phyloP scores from a whole-genome alignment of 2,329 filamentous ascomycete genomes.

The Aaosphaeria pasadenensis region DNA sequence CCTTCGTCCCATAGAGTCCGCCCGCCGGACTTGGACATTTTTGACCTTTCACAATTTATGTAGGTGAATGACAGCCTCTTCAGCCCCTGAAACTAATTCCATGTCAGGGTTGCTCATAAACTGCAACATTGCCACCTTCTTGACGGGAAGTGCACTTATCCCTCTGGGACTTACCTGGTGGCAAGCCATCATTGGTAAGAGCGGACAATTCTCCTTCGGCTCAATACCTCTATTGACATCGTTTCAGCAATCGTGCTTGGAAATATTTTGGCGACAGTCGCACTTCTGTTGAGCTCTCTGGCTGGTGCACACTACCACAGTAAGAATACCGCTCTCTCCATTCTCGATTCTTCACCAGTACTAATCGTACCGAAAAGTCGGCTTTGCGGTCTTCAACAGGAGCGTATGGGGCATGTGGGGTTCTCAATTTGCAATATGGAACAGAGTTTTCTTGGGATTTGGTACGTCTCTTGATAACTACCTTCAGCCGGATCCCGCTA shows the following conservation, averaged over 20 bases:
- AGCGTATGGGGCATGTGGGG: constrained; percentile 14
- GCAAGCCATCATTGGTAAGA: not conserved
- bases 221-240: not conserved
- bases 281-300: not conserved
- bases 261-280: not conserved
- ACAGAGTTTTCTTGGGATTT: not conserved
- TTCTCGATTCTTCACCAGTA: not conserved
- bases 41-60: not conserved
- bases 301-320: not conserved
- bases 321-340: not conserved
- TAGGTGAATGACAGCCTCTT: not conserved
- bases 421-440: not conserved
- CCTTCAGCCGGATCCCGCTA: too few relatives aligned
- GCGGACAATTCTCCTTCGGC: not conserved
- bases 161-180: not conserved
- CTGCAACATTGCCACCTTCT: not conserved
- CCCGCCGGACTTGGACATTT: not conserved
- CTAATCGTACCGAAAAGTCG: constrained; percentile 1
- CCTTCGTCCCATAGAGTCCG: not conserved
- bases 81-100: too few relatives aligned
- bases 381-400: constrained; percentile 6
- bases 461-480: not conserved
- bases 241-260: not conserved
- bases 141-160: not conserved
- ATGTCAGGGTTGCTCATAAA: not conserved